Evolutionary conservation across 108 stramenopile genomes (phyloP), one percentile per base, ranked within the genome.

Genomic region (Skeletonema potamos): DNA sequence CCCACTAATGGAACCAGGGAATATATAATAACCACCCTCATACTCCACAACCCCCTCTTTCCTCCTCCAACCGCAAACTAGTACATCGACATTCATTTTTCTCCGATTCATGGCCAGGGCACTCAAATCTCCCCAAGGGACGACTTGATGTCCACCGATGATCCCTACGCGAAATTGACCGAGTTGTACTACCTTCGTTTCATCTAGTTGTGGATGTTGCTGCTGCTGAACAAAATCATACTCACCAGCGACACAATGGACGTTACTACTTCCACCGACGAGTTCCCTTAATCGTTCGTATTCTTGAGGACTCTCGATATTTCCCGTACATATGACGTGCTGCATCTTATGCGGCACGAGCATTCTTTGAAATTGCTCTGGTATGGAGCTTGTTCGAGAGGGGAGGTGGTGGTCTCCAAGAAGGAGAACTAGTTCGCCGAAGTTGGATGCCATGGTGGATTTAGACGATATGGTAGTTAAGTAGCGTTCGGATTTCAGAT

Each of bases 261-360:
- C 95, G 72, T 93, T 97, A n/a, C 96, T 96, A 18, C 44, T 56
- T 7, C 59, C 70, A 27, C 77, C 77, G 0, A 79, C 77, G 29
- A 99, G 70, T 33, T 85, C 74, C 60, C 85, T 81, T 24, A 99
- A 74, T 76, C 96, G 94, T 17, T 97, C 92, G 68, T 87, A 96
- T 64, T 97, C 93, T 62, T 96, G 92, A 24, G 74, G 65, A 6
- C 88, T 66, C 18, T 86, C 90, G 28, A 97, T 69, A 72, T 99
- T 99, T 28, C 99, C 97, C 7, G 99, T 99, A 77, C 99, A 98
- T 37, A 99, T 74, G 34, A 98, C 96, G 65, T 97, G 98, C 70
- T 99, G 94, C 97, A 98, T 98, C 74, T 97, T 98, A 66, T 96
- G 95, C 12, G 99, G 98, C 12, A 99, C 93, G 6, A 98, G 88